These are phyloP conservation scores for Alternaria solani DNA, from an alignment of 2,329 filamentous ascomycete species.

Conservation along the genomic window DNA sequence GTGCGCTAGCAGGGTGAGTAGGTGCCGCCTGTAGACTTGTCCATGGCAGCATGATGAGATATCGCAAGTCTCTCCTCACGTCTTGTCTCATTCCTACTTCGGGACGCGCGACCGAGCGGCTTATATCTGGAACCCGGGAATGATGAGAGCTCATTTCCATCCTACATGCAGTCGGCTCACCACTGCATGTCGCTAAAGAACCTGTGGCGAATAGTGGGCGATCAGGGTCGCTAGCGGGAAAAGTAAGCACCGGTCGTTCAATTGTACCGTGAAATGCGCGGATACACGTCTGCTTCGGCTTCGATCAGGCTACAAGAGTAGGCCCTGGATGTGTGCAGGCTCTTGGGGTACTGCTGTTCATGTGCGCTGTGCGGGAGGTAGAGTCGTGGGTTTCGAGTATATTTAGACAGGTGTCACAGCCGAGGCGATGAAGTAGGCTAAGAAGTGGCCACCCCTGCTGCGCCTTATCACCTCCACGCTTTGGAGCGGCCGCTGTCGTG, in stretches of 20 bases:
- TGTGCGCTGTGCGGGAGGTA: background rate
- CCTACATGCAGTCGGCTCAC: constrained; percentile 3
- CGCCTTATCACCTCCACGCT: constrained; percentile 22
- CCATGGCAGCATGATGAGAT: background rate
- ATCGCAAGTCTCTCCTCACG: background rate
- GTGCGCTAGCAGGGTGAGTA: background rate
- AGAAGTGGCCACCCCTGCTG: constrained; percentile 9
- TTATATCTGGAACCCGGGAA: background rate
- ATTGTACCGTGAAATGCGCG: background rate
- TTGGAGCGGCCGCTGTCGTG: constrained; percentile 11
- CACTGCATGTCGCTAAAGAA: constrained; percentile 1
- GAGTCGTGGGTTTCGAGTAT: constrained; percentile 2
- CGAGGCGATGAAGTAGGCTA: background rate
- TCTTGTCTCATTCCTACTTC: background rate
- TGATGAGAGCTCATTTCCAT: constrained; percentile 4
- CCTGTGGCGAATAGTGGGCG: background rate
- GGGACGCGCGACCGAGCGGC: background rate
- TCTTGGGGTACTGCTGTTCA: background rate
- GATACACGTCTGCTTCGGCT: background rate
- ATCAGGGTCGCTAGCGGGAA: constrained; percentile 4
- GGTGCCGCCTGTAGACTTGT: background rate
- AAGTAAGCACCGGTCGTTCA: constrained; percentile 4
- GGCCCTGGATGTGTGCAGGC: background rate
- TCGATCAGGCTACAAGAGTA: background rate
- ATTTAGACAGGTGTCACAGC: constrained; percentile 4